phyloP scores from a whole-genome alignment of 176 grass and related monocot genomes.

The Eragrostis curvula region DNA sequence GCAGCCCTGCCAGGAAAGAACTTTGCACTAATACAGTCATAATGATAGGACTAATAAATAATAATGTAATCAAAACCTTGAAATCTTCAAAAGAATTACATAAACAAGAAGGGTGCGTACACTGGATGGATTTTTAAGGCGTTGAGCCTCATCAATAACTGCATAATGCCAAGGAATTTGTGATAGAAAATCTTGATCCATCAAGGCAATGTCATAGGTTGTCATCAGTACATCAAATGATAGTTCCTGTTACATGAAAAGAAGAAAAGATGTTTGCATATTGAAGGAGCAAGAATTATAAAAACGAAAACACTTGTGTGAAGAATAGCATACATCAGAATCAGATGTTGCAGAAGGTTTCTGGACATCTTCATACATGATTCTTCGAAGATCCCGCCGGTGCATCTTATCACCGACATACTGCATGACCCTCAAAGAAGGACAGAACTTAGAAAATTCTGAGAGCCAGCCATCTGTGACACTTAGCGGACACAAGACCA shows the following conservation, averaged over 20 bases:
- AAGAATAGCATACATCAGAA: slow-evolving; percentile 50
- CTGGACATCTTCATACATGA: slow-evolving; percentile 50
- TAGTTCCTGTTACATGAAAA: slow-evolving; percentile 56
- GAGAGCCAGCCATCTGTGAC: slow-evolving; percentile 82
- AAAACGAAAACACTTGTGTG: not conserved
- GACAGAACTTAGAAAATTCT: slow-evolving; percentile 83
- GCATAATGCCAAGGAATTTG: slow-evolving; percentile 81
- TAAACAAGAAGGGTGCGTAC: slow-evolving; percentile 49
- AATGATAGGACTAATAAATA: not conserved
- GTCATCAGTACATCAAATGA: slow-evolving; percentile 80
- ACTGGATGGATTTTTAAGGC: slow-evolving; percentile 85
- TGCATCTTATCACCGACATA: slow-evolving; percentile 80
- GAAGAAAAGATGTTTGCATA: not conserved
- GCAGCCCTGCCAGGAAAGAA: not conserved
- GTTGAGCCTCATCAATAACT: slow-evolving; percentile 89
- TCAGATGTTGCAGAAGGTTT: slow-evolving; percentile 33
- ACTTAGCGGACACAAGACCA: slow-evolving; percentile 90
- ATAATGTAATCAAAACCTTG: slow-evolving; percentile 5
- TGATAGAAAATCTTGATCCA: slow-evolving; percentile 91
- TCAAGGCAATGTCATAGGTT: slow-evolving; percentile 87
- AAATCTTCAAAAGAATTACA: not conserved
- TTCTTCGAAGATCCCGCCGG: slow-evolving; percentile 62
- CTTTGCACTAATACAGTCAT: not conserved
- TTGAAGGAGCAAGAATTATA: not conserved
- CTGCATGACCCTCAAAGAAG: slow-evolving; percentile 60